A percentile compares a stretch with the other conserved stretches of the same genome.
Evolutionary conservation across 352 stramenopile genomes (phyloP).

Genomic region (Phytopythium montanum): DNA sequence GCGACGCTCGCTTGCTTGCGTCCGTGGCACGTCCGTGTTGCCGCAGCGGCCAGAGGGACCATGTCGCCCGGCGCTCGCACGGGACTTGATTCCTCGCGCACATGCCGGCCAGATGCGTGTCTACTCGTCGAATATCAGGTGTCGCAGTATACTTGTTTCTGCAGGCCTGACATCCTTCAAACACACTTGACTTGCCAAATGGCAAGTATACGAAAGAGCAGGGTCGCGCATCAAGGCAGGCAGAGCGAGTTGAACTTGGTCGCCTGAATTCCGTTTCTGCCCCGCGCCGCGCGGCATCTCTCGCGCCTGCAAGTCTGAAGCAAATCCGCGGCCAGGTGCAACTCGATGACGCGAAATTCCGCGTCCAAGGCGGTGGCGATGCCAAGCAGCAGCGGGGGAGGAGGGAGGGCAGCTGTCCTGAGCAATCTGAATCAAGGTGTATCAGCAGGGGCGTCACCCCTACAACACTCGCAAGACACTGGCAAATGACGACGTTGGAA

Average conservation of each 20-base stretch:
- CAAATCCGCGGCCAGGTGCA: conserved; percentile 2
- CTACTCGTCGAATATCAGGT: neutral
- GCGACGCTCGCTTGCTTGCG: no score
- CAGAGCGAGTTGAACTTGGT: no score
- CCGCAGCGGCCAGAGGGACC: no score
- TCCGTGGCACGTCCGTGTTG: no score
- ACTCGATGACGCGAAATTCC: neutral
- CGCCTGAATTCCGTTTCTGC: neutral
- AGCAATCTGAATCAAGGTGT: no score
- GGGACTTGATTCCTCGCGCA: conserved; percentile 3
- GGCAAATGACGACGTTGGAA: neutral
- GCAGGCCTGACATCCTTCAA: neutral
- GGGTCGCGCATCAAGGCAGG: neutral
- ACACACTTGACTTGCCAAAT: neutral
- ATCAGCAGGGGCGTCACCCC: no score
- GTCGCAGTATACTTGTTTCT: neutral
- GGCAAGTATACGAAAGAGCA: no score
- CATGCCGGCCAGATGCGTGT: neutral
- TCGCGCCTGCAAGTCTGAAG: conserved; percentile 12
- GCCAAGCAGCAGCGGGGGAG: no score
- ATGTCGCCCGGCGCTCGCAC: neutral
- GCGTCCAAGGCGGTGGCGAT: no score
- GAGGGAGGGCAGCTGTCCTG: no score
- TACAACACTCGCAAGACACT: no score
- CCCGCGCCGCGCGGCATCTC: neutral